Evolutionary conservation across 371 early-diverging fungal species (phyloP), one percentile per base, ranked within the genome.

Genomic region (Zopfochytrium polystomum): DNA sequence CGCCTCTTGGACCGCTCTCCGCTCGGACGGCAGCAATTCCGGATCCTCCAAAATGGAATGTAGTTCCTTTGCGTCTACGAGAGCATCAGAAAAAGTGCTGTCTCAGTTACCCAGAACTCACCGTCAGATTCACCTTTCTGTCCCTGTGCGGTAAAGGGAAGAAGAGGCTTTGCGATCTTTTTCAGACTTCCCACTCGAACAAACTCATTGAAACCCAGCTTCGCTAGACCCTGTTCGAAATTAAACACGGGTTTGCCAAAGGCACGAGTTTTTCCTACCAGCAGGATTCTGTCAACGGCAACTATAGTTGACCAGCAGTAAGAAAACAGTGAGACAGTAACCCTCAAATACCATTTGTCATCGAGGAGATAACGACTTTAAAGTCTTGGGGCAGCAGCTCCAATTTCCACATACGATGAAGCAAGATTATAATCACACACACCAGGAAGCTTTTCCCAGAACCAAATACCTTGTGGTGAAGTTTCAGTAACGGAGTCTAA

Each of bases 281-380:
- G 63, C 23, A 95, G 71, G 50, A 95, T 88, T 34, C 91, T 83
- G 68, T 95, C 95, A 2, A 95, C 95, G 3, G 95, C 95, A 3
- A 93, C 91, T 65, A 31, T 13, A 27, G 23, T 26, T 22, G 26
- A 11, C 44, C n/a, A 1, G 51, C 81, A 62, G 20, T 32, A 49
- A 35, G 23, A 60, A 20, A 47, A 61, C 4, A 32, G 18, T 49
- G 15, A 33, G 51, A 45, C 9, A 35, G 47, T 32, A 52, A 48
- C 20, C n/a, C 23, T 52, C n/a, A n/a, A 20, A 9, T 53, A 75
- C 75, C 75, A 58, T 79, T 81, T 52, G 67, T 70, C 75, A 68
- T 68, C 9, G 73, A 68, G 11, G 70, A 52, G 18, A 66, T 51
- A 13, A 48, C 65, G 31, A 85, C 78, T n/a, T 74, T 18, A 31